phyloP scores from a whole-genome alignment of 2,329 filamentous ascomycete species.

The Colletotrichum scovillei region DNA sequence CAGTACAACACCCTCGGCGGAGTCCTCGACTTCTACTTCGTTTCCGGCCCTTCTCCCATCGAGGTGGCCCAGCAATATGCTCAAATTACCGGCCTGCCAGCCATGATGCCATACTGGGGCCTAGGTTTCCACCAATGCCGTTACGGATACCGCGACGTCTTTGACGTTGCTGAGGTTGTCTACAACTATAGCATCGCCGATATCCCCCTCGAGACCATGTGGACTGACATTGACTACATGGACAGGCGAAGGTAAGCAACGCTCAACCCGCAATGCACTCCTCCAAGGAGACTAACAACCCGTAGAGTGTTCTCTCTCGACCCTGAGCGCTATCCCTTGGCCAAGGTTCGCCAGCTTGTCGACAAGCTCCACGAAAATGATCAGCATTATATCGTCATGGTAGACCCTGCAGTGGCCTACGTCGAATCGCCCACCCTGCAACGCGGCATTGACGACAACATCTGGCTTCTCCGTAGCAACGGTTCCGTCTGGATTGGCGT shows the following conservation, averaged over 20 bases:
- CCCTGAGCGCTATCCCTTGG: slow-evolving; percentile 70
- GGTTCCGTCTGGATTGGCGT: slow-evolving; percentile 71
- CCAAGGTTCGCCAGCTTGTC: slow-evolving; percentile 73
- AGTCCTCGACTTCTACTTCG: slow-evolving; percentile 78
- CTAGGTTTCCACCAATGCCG: slow-evolving; percentile 72
- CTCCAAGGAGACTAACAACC: slow-evolving; percentile 7
- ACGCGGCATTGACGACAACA: slow-evolving; percentile 54
- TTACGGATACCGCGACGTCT: slow-evolving; percentile 74
- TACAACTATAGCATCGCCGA: slow-evolving; percentile 73
- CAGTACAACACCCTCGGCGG: slow-evolving; percentile 86
- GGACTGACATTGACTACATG: slow-evolving; percentile 62
- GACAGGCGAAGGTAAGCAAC: slow-evolving; percentile 37
- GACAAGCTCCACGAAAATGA: slow-evolving; percentile 73
- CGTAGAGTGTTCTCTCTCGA: slow-evolving; percentile 71
- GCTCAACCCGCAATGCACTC: too few relatives aligned
- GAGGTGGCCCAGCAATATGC: slow-evolving; percentile 71
- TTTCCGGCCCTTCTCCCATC: slow-evolving; percentile 68
- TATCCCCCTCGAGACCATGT: slow-evolving; percentile 78
- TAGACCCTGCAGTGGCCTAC: slow-evolving; percentile 74
- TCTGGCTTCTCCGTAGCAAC: slow-evolving; percentile 64
- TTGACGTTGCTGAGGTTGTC: slow-evolving; percentile 73
- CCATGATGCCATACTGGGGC: slow-evolving; percentile 74
- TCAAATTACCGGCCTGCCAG: slow-evolving; percentile 64
- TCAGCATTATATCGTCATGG: slow-evolving; percentile 82
- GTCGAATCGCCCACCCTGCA: slow-evolving; percentile 57